phyloP scores from a whole-genome alignment of 1,284 basidiomycete genomes.

The Leccinum fallax region DNA sequence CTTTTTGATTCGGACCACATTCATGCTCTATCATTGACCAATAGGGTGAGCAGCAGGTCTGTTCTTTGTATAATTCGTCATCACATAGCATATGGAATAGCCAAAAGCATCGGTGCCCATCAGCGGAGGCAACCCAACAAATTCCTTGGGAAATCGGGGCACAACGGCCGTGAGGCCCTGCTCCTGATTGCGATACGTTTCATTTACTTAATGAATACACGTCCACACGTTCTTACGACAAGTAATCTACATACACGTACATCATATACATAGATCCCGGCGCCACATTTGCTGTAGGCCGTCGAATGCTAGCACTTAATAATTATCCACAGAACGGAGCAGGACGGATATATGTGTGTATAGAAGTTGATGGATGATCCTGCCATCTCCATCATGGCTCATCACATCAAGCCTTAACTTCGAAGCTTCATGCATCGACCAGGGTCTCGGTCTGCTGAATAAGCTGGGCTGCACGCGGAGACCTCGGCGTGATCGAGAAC shows the following conservation, averaged over 20 bases:
- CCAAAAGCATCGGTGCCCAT: no score
- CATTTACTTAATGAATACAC: neutral
- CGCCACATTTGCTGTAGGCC: neutral
- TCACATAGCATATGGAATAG: neutral
- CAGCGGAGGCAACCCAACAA: neutral
- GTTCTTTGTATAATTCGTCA: constrained; percentile 4
- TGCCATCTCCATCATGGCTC: neutral
- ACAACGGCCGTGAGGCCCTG: constrained; percentile 6
- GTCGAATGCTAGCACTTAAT: neutral
- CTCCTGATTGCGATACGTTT: neutral
- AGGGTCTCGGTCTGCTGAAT: constrained; percentile 17
- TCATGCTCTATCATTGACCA: neutral
- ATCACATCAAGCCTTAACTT: neutral
- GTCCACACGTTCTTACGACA: neutral
- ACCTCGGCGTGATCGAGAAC: constrained; percentile 35
- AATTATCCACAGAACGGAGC: neutral
- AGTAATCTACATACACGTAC: neutral
- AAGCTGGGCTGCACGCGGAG: constrained; percentile 12
- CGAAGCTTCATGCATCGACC: neutral
- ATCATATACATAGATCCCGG: neutral
- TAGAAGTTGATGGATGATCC: neutral
- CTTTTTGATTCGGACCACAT: neutral
- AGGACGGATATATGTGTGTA: neutral
- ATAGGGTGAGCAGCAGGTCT: constrained; percentile 25
- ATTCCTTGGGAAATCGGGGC: constrained; percentile 12